These are phyloP conservation scores for Bipolaris cookei DNA, from an alignment of 2,329 filamentous ascomycete genomes.

Conservation along the genomic window DNA sequence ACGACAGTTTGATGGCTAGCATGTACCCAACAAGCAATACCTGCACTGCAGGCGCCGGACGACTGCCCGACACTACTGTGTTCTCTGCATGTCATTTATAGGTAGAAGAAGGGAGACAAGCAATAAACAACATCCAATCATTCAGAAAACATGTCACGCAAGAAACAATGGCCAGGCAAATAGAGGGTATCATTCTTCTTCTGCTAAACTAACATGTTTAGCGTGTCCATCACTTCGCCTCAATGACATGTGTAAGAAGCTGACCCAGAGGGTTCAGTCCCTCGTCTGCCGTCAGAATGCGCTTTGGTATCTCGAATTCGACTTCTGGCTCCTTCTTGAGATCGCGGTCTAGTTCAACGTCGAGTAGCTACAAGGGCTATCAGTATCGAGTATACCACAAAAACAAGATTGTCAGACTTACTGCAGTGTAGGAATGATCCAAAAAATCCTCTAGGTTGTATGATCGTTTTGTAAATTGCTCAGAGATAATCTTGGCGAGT, in stretches of 20 bases:
- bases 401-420: slow-evolving; percentile 53
- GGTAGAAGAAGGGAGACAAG: too few relatives aligned
- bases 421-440: slow-evolving; percentile 87
- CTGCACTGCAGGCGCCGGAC: too few relatives aligned
- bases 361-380: slow-evolving; percentile 68
- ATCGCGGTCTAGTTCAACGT: slow-evolving; percentile 81
- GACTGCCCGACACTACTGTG: too few relatives aligned
- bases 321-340: slow-evolving; percentile 86
- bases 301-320: slow-evolving; percentile 92
- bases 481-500: slow-evolving; percentile 88
- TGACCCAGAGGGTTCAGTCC: slow-evolving; percentile 40
- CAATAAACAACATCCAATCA: too few relatives aligned
- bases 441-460: slow-evolving; percentile 98
- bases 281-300: slow-evolving; percentile 65
- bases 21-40: too few relatives aligned
- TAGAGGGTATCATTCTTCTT: slow-evolving; percentile 13
- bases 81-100: too few relatives aligned
- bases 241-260: slow-evolving; percentile 42
- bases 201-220: background rate
- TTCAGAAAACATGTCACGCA: background rate
- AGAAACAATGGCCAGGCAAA: background rate
- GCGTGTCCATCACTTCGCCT: slow-evolving; percentile 26
- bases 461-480: slow-evolving; percentile 94
- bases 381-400: slow-evolving; percentile 6
- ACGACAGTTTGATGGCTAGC: too few relatives aligned